Evolutionary conservation across 2,329 filamentous ascomycete genomes (phyloP).

Genomic region (Cladophialophora chaetospira): DNA sequence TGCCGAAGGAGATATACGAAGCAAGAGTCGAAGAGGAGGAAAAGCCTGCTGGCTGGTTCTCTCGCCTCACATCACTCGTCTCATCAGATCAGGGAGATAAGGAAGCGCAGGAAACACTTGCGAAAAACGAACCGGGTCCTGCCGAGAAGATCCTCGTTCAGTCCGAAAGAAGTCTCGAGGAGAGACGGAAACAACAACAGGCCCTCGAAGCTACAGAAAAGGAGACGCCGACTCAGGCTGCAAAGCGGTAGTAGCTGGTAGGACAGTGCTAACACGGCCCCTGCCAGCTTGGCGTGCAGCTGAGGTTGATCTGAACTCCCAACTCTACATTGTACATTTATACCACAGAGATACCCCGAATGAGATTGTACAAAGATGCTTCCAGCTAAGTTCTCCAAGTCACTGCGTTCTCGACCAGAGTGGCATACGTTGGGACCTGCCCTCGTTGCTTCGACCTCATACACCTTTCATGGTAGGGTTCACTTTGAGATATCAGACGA

Average conservation of each 20-base stretch:
- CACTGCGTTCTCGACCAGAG: conserved; percentile 42
- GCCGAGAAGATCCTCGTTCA: conserved; percentile 32
- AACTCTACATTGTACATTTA: conserved; percentile 19
- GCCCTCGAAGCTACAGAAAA: conserved; percentile 9
- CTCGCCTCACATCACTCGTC: conserved; percentile 40
- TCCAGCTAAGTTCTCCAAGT: conserved; percentile 44
- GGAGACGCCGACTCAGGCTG: neutral
- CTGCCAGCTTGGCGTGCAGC: conserved; percentile 5
- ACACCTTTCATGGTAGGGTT: conserved; percentile 38
- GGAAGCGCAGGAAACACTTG: conserved; percentile 38
- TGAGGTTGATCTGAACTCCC: conserved; percentile 30
- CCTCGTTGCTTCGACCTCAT: conserved; percentile 27
- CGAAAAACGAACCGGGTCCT: conserved; percentile 30
- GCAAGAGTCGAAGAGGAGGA: conserved; percentile 36
- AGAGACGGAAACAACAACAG: conserved; percentile 34
- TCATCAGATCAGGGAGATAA: conserved; percentile 37
- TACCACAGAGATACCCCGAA: conserved; percentile 20
- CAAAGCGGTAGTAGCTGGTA: conserved; percentile 12
- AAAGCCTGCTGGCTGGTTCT: conserved; percentile 37
- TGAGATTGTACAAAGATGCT: conserved; percentile 18
- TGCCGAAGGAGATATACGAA: conserved; percentile 46
- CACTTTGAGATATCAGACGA: neutral
- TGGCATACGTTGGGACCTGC: conserved; percentile 38
- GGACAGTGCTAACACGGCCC: neutral
- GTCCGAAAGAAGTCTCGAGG: conserved; percentile 38